These are phyloP conservation scores for Penicillium steckii DNA, from an alignment of 495 filamentous ascomycete genomes.

Conservation along the genomic window DNA sequence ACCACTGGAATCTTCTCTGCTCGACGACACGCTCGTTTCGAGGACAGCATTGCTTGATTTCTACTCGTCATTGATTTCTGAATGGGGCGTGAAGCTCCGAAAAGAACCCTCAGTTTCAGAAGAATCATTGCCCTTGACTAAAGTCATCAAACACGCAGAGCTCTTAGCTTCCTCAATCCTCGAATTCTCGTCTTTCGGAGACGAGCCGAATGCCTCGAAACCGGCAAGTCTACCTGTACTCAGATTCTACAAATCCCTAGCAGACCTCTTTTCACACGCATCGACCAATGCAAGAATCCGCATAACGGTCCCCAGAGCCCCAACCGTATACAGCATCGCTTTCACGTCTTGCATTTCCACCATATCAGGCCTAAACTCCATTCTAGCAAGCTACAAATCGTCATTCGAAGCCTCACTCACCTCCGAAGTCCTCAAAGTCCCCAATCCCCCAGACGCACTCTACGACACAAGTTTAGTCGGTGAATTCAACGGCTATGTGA, in stretches of 20 bases:
- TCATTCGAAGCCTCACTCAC: conserved; percentile 69
- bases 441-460: conserved; percentile 38
- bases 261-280: conserved; percentile 54
- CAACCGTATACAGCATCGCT: conserved; percentile 66
- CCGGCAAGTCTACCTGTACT: conserved; percentile 49
- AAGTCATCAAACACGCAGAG: conserved; percentile 58
- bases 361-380: conserved; percentile 69
- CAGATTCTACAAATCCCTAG: conserved; percentile 64
- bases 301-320: conserved; percentile 65
- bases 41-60: conserved; percentile 61
- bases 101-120: conserved; percentile 23
- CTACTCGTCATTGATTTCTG: conserved; percentile 66
- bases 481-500: conserved; percentile 81
- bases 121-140: conserved; percentile 39
- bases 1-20: conserved; percentile 57
- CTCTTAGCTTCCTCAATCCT: conserved; percentile 60
- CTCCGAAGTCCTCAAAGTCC: conserved; percentile 30
- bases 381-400: conserved; percentile 66
- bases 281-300: conserved; percentile 49
- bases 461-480: conserved; percentile 53
- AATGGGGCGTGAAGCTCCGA: conserved; percentile 59
- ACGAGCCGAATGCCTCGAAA: conserved; percentile 10
- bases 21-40: conserved; percentile 49
- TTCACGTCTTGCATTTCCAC: conserved; percentile 61
- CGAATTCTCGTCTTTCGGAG: conserved; percentile 40